Percentiles rank a stretch among this genome's conserved stretches.
Conservation (phyloP, 768 basidiomycete genomes). For the Suillus decipiens region DNA sequence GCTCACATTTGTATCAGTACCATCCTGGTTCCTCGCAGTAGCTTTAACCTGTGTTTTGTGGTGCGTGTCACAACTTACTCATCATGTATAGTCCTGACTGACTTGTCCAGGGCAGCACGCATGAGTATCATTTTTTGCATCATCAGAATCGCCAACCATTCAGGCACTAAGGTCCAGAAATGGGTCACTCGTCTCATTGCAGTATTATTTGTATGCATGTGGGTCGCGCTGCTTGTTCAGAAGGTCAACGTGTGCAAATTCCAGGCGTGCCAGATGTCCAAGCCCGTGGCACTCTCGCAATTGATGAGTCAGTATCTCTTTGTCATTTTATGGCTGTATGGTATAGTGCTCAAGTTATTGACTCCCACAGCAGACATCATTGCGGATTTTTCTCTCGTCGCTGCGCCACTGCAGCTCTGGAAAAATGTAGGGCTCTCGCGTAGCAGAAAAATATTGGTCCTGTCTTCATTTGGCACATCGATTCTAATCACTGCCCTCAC, state of each 20-base stretch:
- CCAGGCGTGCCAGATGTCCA: slow-evolving; percentile 13
- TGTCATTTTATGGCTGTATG: neutral
- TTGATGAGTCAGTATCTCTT: slow-evolving; percentile 21
- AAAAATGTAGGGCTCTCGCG: slow-evolving; percentile 17
- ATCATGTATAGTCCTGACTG: neutral
- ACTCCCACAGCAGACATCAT: neutral
- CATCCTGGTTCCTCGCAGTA: slow-evolving; percentile 19
- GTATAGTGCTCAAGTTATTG: neutral
- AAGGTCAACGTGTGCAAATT: slow-evolving; percentile 17
- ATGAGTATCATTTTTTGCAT: slow-evolving; percentile 27
- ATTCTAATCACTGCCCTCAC: slow-evolving; percentile 24
- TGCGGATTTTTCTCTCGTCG: neutral
- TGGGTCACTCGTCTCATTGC: slow-evolving; percentile 13
- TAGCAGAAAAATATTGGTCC: slow-evolving; percentile 20
- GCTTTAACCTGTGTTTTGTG: slow-evolving; percentile 25
- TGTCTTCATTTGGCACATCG: slow-evolving; percentile 23
- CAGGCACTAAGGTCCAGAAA: slow-evolving; percentile 11
- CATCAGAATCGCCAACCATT: slow-evolving; percentile 24
- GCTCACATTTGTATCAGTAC: neutral
- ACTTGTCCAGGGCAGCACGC: slow-evolving; percentile 21
- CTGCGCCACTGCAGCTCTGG: slow-evolving; percentile 16
- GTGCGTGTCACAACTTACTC: slow-evolving; percentile 7
- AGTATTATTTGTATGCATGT: slow-evolving; percentile 20
- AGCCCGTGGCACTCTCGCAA: slow-evolving; percentile 17
- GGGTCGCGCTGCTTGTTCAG: slow-evolving; percentile 8